Percentiles rank a stretch among this genome's conserved stretches.
These are phyloP conservation scores for Pterulicium gracile DNA, from an alignment of 1,284 basidiomycete genomes.

Conservation along the genomic window DNA sequence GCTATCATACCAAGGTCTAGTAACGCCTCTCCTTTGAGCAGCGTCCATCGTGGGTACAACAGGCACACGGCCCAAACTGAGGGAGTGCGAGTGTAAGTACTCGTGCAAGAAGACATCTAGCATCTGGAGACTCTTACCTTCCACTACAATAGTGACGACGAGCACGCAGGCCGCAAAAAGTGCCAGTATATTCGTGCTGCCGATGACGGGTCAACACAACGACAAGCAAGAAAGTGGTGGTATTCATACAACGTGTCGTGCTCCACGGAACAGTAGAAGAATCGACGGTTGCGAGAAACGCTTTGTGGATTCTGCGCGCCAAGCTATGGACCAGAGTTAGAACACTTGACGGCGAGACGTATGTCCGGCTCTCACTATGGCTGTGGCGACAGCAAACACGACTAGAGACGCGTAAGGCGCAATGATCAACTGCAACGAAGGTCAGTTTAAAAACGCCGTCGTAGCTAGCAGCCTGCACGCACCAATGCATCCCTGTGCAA, in stretches of 20 bases:
- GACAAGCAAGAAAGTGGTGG: not conserved
- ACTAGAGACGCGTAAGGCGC: constrained; percentile 30
- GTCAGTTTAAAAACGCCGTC: not conserved
- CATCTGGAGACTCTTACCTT: constrained; percentile 20
- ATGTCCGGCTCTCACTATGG: constrained; percentile 17
- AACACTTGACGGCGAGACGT: not conserved
- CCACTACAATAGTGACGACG: constrained; percentile 21
- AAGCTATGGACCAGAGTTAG: constrained; percentile 17
- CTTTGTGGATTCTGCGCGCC: constrained; percentile 24
- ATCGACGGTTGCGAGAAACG: constrained; percentile 33
- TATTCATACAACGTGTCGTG: constrained; percentile 23
- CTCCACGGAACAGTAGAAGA: constrained; percentile 40
- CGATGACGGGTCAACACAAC: constrained; percentile 3
- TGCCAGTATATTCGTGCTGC: constrained; percentile 28
- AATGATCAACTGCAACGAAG: constrained; percentile 28
- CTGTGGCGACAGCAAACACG: constrained; percentile 26
- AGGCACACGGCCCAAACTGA: constrained; percentile 30
- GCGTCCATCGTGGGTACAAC: constrained; percentile 24
- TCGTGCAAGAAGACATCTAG: not conserved
- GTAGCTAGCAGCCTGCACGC: constrained; percentile 25
- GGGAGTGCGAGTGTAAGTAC: constrained; percentile 5
- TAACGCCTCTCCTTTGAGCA: constrained; percentile 15
- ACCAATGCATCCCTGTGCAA: constrained; percentile 21
- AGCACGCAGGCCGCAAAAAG: constrained; percentile 26
- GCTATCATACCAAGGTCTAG: constrained; percentile 31